Evolutionary conservation across 768 basidiomycete genomes (phyloP), one percentile per base, ranked within the genome.

Genomic region (Astraeus odoratus): DNA sequence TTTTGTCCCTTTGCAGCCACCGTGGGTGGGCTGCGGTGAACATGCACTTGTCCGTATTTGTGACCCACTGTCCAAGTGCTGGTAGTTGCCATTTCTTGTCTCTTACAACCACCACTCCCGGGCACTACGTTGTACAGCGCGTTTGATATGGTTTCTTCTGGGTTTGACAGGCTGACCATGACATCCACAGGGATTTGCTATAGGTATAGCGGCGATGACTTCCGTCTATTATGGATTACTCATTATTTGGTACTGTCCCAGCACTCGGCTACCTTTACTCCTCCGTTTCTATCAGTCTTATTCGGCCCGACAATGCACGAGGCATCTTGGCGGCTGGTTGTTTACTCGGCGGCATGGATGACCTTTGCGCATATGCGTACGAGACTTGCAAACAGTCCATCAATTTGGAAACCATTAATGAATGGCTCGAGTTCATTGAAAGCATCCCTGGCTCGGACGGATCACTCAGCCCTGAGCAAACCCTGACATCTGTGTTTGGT

Each of bases 301-400:
- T 94, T 53, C 77, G 75, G 56, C 76, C 85, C 41, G 76, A 81
- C 57, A 93, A 93, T 66, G 85, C 89, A 46, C 81, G 89, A 58
- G 82, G 80, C 16, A 85, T 91, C 30, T 79, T 95, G 40, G 87
- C 90, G 37, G 85, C 89, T 36, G 86, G 84, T 12, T 88, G 82
- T 64, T 71, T 91, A 26, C 76, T 93, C 36, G 88, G 87, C 42
- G 89, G 87, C 35, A 86, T 93, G 85, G 80, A 90, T 36, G 87
- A 93, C 27, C 70, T 94, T 27, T 85, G 82, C 64, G 74, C 74
- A 51, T 83, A 83, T 57, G 78, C 91, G 18, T 93, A 92, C 63
- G 77, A 80, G 43, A 69, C 80, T 39, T 90, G 86, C 70, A 76
- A 78, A 55, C 78, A 76, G 48, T 86, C 85, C 31, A 82, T 95